Evolutionary conservation across 2,329 filamentous ascomycete species (phyloP).

Genomic region (Hyphodiscus sp.): DNA sequence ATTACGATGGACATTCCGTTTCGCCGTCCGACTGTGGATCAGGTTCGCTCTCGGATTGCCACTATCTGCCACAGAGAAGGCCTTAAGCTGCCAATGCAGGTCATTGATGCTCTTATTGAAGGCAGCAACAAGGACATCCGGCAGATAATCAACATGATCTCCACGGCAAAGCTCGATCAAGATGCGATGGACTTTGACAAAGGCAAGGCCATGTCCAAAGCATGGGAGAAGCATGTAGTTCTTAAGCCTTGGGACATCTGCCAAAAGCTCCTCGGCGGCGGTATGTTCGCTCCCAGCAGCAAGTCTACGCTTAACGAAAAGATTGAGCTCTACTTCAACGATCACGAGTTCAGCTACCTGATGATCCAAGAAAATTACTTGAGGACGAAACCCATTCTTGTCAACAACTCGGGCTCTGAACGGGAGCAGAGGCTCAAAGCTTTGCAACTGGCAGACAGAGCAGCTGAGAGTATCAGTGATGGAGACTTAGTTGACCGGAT

Average conservation of each 20-base stretch:
- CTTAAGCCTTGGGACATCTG: conserved; percentile 98
- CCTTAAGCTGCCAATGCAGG: conserved; percentile 73
- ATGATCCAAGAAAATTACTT: conserved; percentile 99
- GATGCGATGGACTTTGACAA: conserved; percentile 74
- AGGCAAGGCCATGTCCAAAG: conserved; percentile 90
- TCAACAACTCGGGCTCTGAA: conserved; percentile 42
- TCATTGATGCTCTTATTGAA: conserved; percentile 90
- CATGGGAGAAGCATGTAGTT: conserved; percentile 96
- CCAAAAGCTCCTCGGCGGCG: conserved; percentile 81
- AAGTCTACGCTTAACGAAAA: conserved; percentile 92
- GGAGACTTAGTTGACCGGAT: conserved; percentile 93
- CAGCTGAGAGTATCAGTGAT: conserved; percentile 93
- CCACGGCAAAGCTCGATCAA: conserved; percentile 85
- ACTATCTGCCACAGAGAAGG: conserved; percentile 92
- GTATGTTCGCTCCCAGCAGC: conserved; percentile 77
- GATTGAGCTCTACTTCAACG: conserved; percentile 98
- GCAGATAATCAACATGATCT: conserved; percentile 98
- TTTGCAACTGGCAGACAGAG: conserved; percentile 80
- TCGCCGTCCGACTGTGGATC: conserved; percentile 80
- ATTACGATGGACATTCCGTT: conserved; percentile 82
- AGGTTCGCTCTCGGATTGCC: conserved; percentile 86
- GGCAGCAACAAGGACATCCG: conserved; percentile 93
- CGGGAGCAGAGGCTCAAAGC: conserved; percentile 70
- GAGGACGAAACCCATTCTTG: conserved; percentile 65
- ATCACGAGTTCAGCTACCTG: conserved; percentile 93